Evolutionary conservation across 495 filamentous ascomycete genomes (phyloP), one percentile per base, ranked within the genome.

Genomic region (Talaromyces borbonicus): DNA sequence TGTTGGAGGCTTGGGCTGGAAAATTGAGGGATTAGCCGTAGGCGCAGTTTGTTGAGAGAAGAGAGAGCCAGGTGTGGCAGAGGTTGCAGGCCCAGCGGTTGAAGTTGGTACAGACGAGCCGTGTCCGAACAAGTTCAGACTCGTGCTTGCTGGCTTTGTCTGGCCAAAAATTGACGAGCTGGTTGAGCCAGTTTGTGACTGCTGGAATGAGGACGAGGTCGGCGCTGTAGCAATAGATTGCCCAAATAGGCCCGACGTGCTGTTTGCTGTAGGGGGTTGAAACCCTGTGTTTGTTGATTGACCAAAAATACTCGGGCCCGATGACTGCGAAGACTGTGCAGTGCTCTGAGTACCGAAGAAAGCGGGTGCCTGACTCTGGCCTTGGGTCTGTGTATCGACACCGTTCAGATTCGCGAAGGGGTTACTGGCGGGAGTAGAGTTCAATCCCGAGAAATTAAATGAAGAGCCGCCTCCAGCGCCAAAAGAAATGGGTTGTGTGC

Each of bases 401-500:
- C 51, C 56, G 41, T 49, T 58, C 50, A 56, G 49, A 18, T 39
- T 56, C 14, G 68, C 53, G 45, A 74, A 74, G 1, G 71, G 68
- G 46, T 73, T 74, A 43, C 50, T 59, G 0, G 55, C 6, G n/a
- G 46, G 50, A 39, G 58, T 53, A 30, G 61, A 53, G 22, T 44
- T 51, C 18, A 61, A 55, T 11, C 56, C 56, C 8, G 30, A 29
- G 49, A 70, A 67, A 42, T 59, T 68, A 55, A 70, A 71, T 18
- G 48, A 55, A n/a, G 56, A 54, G 18, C 56, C 52, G 15, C 56
- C 49, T 19, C 55, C 52, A 40, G 50, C 46, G 4, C 66, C 66
- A 29, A 70, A 73, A 12, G 71, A 59, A 43, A 73, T 68, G 12
- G 64, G 59, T 15, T 59, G 35, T 4, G 58, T 47, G 33, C 56